Conservation (phyloP, 1,284 basidiomycete genomes). For the Pseudozyma thailandica region DNA sequence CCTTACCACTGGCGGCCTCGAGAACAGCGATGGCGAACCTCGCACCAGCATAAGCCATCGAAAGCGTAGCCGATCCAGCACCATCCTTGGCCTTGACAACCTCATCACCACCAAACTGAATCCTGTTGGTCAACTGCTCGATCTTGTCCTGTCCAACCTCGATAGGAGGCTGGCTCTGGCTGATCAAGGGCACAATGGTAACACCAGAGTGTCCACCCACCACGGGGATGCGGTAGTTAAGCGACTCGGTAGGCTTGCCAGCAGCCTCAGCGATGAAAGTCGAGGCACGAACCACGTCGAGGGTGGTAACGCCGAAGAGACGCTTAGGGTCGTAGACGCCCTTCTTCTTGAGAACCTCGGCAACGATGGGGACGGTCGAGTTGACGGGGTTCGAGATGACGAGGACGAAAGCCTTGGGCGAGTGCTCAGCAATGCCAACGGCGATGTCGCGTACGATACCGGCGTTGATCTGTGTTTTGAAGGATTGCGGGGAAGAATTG, state of each 20-base stretch:
- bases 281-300: slow-evolving; percentile 96
- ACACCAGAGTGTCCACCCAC: slow-evolving; percentile 95
- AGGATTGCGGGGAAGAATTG: background rate
- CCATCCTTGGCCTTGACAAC: slow-evolving; percentile 90
- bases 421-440: slow-evolving; percentile 81
- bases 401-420: slow-evolving; percentile 91
- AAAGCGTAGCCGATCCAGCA: slow-evolving; percentile 86
- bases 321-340: slow-evolving; percentile 20
- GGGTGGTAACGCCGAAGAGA: slow-evolving; percentile 95
- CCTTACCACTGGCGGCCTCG: slow-evolving; percentile 61
- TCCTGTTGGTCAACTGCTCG: slow-evolving; percentile 80
- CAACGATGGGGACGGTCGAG: slow-evolving; percentile 97
- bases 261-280: slow-evolving; percentile 89
- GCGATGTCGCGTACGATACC: slow-evolving; percentile 95
- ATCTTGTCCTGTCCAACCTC: slow-evolving; percentile 70
- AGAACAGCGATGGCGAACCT: slow-evolving; percentile 62
- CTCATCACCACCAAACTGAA: slow-evolving; percentile 93
- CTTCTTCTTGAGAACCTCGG: slow-evolving; percentile 71
- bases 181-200: slow-evolving; percentile 94
- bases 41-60: slow-evolving; percentile 81
- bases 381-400: slow-evolving; percentile 97
- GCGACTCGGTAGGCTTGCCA: slow-evolving; percentile 75
- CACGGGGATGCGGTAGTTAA: slow-evolving; percentile 77
- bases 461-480: slow-evolving; percentile 83
- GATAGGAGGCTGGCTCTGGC: slow-evolving; percentile 73